Evolutionary conservation across 2,329 filamentous ascomycete species (phyloP).

Genomic region (Daldinia sp.): DNA sequence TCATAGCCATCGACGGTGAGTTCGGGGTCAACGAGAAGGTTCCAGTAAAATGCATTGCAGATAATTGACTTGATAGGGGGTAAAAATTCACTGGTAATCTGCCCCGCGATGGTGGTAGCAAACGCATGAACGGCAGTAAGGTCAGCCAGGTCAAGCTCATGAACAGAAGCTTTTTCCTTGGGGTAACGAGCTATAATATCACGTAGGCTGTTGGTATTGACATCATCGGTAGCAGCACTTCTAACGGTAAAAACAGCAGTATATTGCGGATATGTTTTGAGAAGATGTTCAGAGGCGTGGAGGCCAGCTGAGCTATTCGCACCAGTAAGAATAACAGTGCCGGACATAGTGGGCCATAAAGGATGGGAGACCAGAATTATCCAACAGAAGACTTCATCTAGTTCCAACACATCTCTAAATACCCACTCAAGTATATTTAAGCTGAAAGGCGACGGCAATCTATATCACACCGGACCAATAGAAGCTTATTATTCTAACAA

Average conservation of each 20-base stretch:
- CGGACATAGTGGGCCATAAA: conserved; percentile 15
- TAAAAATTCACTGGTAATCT: conserved; percentile 46
- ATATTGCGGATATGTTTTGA: conserved; percentile 26
- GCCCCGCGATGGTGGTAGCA: conserved; percentile 44
- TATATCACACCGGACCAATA: neutral
- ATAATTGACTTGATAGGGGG: conserved; percentile 52
- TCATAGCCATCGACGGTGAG: conserved; percentile 54
- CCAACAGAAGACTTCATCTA: neutral
- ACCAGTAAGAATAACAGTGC: conserved; percentile 38
- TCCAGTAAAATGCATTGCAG: conserved; percentile 56
- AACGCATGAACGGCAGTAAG: conserved; percentile 52
- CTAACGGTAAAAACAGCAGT: conserved; percentile 35
- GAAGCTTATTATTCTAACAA: neutral
- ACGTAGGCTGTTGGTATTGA: conserved; percentile 33
- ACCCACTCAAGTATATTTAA: neutral
- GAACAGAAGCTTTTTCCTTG: conserved; percentile 54
- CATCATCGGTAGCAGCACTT: conserved; percentile 20
- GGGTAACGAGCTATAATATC: conserved; percentile 40
- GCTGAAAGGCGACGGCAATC: neutral
- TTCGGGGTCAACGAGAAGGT: conserved; percentile 49
- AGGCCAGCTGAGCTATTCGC: conserved; percentile 40
- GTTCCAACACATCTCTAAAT: neutral
- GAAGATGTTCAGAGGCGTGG: conserved; percentile 28
- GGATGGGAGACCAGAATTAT: neutral
- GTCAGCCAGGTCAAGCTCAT: conserved; percentile 51